Conservation (phyloP, 495 filamentous ascomycete genomes). For the Daldinia childiae region DNA sequence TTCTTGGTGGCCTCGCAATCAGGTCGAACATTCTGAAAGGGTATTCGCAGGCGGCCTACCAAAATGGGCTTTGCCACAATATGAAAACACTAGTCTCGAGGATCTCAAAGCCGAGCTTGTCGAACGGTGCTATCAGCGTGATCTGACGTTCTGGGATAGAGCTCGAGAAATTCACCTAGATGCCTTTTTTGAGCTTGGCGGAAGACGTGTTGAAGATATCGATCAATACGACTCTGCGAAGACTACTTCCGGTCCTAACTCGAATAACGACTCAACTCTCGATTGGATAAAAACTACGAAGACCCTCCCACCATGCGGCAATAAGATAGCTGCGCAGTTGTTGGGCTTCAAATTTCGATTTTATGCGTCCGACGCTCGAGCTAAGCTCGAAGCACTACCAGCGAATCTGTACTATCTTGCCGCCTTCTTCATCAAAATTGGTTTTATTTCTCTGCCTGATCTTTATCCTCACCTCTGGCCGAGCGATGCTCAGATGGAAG, state of each 20-base stretch:
- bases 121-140: slow-evolving; percentile 67
- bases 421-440: slow-evolving; percentile 93
- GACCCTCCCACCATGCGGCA: slow-evolving; percentile 84
- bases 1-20: slow-evolving; percentile 93
- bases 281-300: slow-evolving; percentile 81
- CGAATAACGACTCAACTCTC: slow-evolving; percentile 53
- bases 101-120: slow-evolving; percentile 50
- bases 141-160: slow-evolving; percentile 81
- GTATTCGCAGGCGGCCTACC: slow-evolving; percentile 69
- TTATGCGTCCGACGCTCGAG: slow-evolving; percentile 79
- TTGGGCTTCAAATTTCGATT: slow-evolving; percentile 98
- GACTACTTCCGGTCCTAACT: slow-evolving; percentile 50
- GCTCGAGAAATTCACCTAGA: slow-evolving; percentile 78
- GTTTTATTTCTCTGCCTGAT: slow-evolving; percentile 94
- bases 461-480: slow-evolving; percentile 94
- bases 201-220: slow-evolving; percentile 61
- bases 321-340: slow-evolving; percentile 89
- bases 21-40: slow-evolving; percentile 46
- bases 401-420: slow-evolving; percentile 91
- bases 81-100: slow-evolving; percentile 67
- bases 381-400: slow-evolving; percentile 73
- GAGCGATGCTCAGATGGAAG: slow-evolving; percentile 81
- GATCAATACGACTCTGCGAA: slow-evolving; percentile 59
- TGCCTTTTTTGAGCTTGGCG: slow-evolving; percentile 89
- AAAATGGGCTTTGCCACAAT: slow-evolving; percentile 80